Conservation (phyloP, 2,329 filamentous ascomycete species). For the Penicillium rolfsii region DNA sequence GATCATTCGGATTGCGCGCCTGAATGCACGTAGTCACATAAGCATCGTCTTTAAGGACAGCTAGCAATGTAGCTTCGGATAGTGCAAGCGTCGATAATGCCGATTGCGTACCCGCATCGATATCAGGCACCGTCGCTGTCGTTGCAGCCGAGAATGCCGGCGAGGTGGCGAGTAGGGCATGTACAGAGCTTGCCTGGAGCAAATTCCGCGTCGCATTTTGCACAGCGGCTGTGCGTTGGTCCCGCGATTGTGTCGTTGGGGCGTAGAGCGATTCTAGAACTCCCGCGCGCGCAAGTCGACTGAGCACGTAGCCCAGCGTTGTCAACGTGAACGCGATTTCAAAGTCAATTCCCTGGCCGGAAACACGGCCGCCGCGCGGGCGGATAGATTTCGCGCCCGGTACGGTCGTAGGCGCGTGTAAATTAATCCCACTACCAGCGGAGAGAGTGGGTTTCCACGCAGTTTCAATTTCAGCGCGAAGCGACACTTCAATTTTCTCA, state of each 20-base stretch:
- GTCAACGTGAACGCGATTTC: conserved; percentile 80
- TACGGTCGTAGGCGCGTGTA: not conserved
- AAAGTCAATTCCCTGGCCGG: conserved; percentile 74
- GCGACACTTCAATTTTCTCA: conserved; percentile 69
- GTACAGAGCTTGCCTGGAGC: conserved; percentile 76
- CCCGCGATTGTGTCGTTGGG: conserved; percentile 62
- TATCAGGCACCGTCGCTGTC: conserved; percentile 46
- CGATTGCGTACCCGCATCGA: conserved; percentile 48
- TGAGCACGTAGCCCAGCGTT: conserved; percentile 74
- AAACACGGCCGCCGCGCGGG: conserved; percentile 68
- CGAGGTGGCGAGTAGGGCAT: conserved; percentile 68
- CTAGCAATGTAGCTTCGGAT: conserved; percentile 86
- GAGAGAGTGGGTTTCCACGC: conserved; percentile 84
- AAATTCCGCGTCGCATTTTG: conserved; percentile 75
- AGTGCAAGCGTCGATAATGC: conserved; percentile 63
- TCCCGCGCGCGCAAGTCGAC: conserved; percentile 70
- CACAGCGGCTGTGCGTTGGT: conserved; percentile 71
- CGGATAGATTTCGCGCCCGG: conserved; percentile 17
- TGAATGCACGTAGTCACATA: conserved; percentile 83
- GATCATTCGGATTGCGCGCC: conserved; percentile 77
- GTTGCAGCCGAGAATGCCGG: conserved; percentile 45
- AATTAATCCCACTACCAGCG: conserved; percentile 45
- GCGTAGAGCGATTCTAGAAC: conserved; percentile 73
- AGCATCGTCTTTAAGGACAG: conserved; percentile 91
- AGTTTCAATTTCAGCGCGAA: conserved; percentile 67